phyloP scores from a whole-genome alignment of 1,139 yeast species.

The Yamadazyma buinensis region DNA sequence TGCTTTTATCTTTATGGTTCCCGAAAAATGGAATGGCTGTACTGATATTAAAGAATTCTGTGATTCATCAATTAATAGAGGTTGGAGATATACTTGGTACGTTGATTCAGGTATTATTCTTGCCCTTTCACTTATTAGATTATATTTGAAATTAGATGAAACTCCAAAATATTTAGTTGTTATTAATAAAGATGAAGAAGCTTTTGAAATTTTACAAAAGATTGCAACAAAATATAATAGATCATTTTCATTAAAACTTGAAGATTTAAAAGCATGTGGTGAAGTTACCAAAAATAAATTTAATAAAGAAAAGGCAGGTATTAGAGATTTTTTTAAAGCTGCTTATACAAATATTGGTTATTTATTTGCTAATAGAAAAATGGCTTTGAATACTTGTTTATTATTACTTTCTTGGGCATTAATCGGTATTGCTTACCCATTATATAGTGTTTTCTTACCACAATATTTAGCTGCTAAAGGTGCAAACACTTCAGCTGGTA shows the following conservation, averaged over 20 bases:
- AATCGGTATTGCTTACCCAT: conserved; percentile 51
- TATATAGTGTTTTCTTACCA: conserved; percentile 50
- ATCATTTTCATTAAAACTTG: conserved; percentile 25
- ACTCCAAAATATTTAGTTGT: conserved; percentile 35
- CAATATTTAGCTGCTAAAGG: conserved; percentile 45
- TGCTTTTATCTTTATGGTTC: conserved; percentile 28
- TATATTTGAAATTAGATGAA: conserved; percentile 27
- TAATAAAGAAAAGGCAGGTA: conserved; percentile 15
- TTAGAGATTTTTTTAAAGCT: conserved; percentile 14
- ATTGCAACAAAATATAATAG: conserved; percentile 29
- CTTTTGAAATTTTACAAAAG: conserved; percentile 23
- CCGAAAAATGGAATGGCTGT: conserved; percentile 19
- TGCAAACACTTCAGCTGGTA: conserved; percentile 32
- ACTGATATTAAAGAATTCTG: conserved; percentile 26
- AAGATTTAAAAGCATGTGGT: conserved; percentile 27
- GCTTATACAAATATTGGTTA: conserved; percentile 23
- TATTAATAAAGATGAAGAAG: conserved; percentile 32
- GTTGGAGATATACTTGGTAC: conserved; percentile 37
- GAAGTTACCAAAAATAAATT: conserved; percentile 18
- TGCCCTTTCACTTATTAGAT: conserved; percentile 24
- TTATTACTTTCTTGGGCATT: conserved; percentile 46
- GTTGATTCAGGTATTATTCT: conserved; percentile 30
- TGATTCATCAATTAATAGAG: conserved; percentile 27
- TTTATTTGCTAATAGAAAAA: conserved; percentile 35
- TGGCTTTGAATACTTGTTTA: conserved; percentile 38